These are phyloP conservation scores for Fusarium sp. DNA, from an alignment of 2,329 filamentous ascomycete genomes.

Conservation along the genomic window DNA sequence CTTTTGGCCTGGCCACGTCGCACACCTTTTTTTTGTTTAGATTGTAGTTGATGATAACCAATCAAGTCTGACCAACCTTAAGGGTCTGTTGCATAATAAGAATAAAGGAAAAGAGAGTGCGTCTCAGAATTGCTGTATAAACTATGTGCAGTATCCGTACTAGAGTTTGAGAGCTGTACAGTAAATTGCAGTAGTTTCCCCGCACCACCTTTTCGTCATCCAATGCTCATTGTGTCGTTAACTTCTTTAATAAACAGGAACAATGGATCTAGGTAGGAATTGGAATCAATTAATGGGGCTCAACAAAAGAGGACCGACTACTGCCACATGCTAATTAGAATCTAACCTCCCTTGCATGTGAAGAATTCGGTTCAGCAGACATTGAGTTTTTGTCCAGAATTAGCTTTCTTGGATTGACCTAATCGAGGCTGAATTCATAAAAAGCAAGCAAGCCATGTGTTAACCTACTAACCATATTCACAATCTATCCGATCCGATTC, in stretches of 20 bases:
- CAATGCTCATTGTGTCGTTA: slow-evolving; percentile 22
- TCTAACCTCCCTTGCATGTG: slow-evolving; percentile 27
- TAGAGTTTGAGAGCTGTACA: neutral
- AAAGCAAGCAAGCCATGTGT: slow-evolving; percentile 5
- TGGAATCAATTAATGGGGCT: slow-evolving; percentile 2
- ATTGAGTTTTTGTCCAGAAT: slow-evolving; percentile 6
- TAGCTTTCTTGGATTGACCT: neutral
- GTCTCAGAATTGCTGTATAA: slow-evolving; percentile 23
- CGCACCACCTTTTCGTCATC: slow-evolving; percentile 25
- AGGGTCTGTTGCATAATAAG: slow-evolving; percentile 17
- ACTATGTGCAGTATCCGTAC: neutral
- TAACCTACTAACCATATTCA: neutral
- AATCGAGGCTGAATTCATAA: neutral
- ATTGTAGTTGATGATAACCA: slow-evolving; percentile 35
- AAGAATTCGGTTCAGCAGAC: slow-evolving; percentile 1
- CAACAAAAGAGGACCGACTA: slow-evolving; percentile 18
- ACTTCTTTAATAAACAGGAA: neutral
- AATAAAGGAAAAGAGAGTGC: neutral
- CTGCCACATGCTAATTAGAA: slow-evolving; percentile 1
- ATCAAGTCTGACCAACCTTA: slow-evolving; percentile 31
- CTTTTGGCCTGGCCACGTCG: slow-evolving; percentile 22
- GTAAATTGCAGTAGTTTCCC: neutral
- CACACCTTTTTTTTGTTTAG: slow-evolving; percentile 40
- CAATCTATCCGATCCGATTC: neutral
- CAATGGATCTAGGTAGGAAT: neutral